A percentile compares a stretch with the other conserved stretches of the same genome.
Evolutionary conservation across 1,284 basidiomycete species (phyloP).

Genomic region (Naganishia albida): DNA sequence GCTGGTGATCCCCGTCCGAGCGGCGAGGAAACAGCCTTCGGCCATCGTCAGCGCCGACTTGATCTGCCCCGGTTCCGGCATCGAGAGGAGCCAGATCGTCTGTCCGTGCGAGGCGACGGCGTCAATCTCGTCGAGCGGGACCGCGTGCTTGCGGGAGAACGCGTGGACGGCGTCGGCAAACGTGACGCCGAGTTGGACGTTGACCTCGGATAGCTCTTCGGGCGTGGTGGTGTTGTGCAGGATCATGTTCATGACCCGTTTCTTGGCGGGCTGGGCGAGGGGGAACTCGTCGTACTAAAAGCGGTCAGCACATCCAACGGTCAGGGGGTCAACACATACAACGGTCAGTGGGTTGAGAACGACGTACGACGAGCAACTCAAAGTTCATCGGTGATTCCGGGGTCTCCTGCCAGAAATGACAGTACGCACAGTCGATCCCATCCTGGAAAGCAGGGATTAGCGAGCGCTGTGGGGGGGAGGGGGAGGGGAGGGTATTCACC

Average conservation of each 20-base stretch:
- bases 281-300: constrained; percentile 40
- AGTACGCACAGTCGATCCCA: constrained; percentile 40
- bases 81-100: constrained; percentile 43
- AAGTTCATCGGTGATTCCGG: constrained; percentile 38
- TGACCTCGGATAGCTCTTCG: constrained; percentile 39
- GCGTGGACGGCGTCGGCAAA: constrained; percentile 37
- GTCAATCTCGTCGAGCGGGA: constrained; percentile 36
- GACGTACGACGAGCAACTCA: constrained; percentile 37
- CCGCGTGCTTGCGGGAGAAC: constrained; percentile 31
- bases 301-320: background rate
- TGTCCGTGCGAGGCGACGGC: constrained; percentile 41
- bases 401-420: constrained; percentile 37
- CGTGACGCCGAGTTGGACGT: constrained; percentile 37
- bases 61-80: constrained; percentile 41
- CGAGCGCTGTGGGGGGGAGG: background rate
- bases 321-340: background rate
- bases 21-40: constrained; percentile 37
- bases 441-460: constrained; percentile 10
- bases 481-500: constrained; percentile 30
- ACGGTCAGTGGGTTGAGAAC: background rate
- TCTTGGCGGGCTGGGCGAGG: constrained; percentile 38
- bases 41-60: constrained; percentile 39
- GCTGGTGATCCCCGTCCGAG: constrained; percentile 35
- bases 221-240: constrained; percentile 38
- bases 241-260: constrained; percentile 41